Conservation (phyloP, 2,329 filamentous ascomycete genomes). For the Beauveria rudraprayagi region DNA sequence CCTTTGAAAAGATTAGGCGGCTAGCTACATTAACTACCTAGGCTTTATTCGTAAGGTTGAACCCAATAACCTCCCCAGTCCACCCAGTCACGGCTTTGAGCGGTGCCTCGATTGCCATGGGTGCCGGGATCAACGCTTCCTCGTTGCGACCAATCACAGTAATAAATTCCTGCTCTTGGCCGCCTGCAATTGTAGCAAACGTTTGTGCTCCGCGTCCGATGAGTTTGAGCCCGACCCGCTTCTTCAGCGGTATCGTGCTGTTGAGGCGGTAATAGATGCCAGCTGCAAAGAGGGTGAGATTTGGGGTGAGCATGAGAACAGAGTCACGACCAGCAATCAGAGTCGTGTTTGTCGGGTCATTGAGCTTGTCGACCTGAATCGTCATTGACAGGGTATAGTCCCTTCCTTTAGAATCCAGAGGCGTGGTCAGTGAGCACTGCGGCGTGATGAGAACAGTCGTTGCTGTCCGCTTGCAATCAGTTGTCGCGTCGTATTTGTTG, state of each 20-base stretch:
- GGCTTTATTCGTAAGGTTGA: background rate
- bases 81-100: background rate
- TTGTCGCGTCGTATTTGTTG: constrained; percentile 22
- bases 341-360: constrained; percentile 26
- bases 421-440: constrained; percentile 36
- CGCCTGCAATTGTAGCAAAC: background rate
- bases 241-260: constrained; percentile 2
- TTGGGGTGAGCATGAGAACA: constrained; percentile 31
- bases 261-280: constrained; percentile 30
- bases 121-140: background rate
- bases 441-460: constrained; percentile 24
- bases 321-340: constrained; percentile 37
- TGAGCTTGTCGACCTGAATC: constrained; percentile 26
- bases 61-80: background rate
- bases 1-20: no score
- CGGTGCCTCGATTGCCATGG: constrained; percentile 6
- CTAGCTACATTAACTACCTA: no score
- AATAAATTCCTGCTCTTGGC: background rate
- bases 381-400: constrained; percentile 46
- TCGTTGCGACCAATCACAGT: background rate
- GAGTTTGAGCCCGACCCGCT: background rate
- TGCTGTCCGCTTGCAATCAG: constrained; percentile 26
- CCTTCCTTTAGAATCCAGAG: constrained; percentile 44
- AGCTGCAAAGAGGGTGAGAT: constrained; percentile 26
- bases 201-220: background rate